These are phyloP conservation scores for Salvia rosmarinus DNA, from an alignment of 257 asterid species.

Conservation along the genomic window DNA sequence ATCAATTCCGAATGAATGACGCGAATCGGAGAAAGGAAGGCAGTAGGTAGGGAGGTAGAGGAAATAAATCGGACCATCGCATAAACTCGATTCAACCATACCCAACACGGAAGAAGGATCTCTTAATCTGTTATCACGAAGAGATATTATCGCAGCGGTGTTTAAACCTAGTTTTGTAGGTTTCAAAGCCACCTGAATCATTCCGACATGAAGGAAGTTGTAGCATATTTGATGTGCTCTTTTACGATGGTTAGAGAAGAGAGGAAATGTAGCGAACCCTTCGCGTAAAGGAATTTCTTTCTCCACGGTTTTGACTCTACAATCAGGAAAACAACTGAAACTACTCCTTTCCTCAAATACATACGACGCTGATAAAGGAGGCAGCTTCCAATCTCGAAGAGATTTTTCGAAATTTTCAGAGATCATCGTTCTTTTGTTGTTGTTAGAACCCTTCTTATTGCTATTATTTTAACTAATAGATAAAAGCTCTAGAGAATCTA, in stretches of 20 bases:
- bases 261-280: neutral
- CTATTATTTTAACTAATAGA: neutral
- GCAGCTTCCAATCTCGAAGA: neutral
- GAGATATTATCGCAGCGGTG: neutral
- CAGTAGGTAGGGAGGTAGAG: neutral
- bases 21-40: neutral
- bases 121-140: neutral
- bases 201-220: neutral
- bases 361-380: neutral
- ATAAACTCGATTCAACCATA: neutral
- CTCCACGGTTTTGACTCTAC: neutral
- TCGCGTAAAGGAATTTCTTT: neutral
- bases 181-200: neutral
- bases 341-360: neutral
- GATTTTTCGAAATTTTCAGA: neutral
- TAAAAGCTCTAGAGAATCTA: too few relatives aligned
- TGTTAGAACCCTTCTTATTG: neutral
- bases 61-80: slow-evolving; percentile 1
- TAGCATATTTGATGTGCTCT: neutral
- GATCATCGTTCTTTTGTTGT: neutral
- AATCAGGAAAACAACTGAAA: neutral
- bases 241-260: neutral
- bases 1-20: neutral
- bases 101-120: neutral
- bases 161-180: neutral